Base-by-base conservation (phyloP, 352 stramenopile species). In the Phytophthora uliginosa region DNA sequence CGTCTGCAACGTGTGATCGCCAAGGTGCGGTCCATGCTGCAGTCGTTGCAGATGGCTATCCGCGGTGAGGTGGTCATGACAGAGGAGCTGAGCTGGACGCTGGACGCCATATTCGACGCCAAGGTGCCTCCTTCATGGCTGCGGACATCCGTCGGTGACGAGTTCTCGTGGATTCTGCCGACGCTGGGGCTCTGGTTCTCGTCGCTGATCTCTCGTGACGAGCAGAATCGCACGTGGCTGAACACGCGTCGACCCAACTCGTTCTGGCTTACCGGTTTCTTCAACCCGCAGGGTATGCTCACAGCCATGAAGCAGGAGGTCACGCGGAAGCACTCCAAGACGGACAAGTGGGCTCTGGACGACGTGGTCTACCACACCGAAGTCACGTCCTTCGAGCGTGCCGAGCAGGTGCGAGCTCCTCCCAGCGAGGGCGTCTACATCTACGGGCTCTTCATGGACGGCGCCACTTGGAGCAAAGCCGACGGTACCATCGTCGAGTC, bases 221-320 rank as follows among this genome's bases (percentile, higher is more conserved):
- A 99, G 66, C 97, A 99, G 85, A 97, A 97, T 51, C 88, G 96
- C 36, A 95, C 73, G 48, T 99, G 98, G 98, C 91, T 99, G 24
- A 98, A 98, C 67, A 97, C 84, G 18, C 94, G 96, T 10, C 84
- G 95, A 0, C 98, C 98, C 4, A 98, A 98, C 68, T 98, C 90
- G 59, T 99, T 98, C 77, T 99, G 97, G 97, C 81, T 99, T 55
- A 99, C 97, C 24, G 97, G 97, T 7, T 99, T 99, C 78, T 99
- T 99, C 82, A 99, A 99, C 75, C 98, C 98, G 22, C 96, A 99
- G 72, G 98, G 97, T 17, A 99, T 99, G 85, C 86, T 99, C 40
- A 99, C 98, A 51, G 97, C 97, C 45, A 99, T 99, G 95, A 99
- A 99, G 81, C 98, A 99, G 77, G 98, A 99, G 74, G 98, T 99